These are phyloP conservation scores for Huntiella abstrusa DNA, from an alignment of 2,329 filamentous ascomycete genomes.

Conservation along the genomic window DNA sequence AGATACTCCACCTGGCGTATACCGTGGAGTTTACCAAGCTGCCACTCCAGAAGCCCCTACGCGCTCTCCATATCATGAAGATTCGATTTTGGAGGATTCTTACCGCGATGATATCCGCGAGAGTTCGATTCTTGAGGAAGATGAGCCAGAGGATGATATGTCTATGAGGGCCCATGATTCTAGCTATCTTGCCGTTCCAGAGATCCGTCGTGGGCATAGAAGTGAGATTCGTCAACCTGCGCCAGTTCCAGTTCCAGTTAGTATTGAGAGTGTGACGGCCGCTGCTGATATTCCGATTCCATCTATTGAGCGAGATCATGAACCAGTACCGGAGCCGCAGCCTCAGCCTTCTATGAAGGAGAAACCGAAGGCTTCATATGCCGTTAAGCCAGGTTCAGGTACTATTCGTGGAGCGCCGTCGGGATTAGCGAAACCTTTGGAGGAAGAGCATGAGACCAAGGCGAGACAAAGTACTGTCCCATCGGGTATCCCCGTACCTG, in stretches of 20 bases:
- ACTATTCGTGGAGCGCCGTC: neutral
- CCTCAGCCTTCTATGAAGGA: neutral
- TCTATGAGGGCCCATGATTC: neutral
- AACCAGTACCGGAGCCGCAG: neutral
- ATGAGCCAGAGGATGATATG: neutral
- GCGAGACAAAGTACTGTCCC: neutral
- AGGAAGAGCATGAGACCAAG: neutral
- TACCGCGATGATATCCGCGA: neutral
- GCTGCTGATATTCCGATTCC: slow-evolving; percentile 1
- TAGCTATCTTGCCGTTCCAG: slow-evolving; percentile 1
- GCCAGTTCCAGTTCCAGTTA: neutral
- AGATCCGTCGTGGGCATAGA: neutral
- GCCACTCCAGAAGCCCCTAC: slow-evolving; percentile 1
- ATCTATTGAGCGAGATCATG: slow-evolving; percentile 1
- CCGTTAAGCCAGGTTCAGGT: neutral
- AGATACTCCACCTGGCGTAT: slow-evolving; percentile 3
- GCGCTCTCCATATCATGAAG: neutral
- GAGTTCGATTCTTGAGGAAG: slow-evolving; percentile 6
- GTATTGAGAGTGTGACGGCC: neutral
- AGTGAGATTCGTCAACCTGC: neutral
- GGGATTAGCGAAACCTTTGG: neutral
- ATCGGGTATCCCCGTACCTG: neutral
- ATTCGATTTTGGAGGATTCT: slow-evolving; percentile 3
- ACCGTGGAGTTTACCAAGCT: neutral
- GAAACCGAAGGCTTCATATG: neutral